Conservation (phyloP, 1,284 basidiomycete genomes). For the Fistulina hepatica region DNA sequence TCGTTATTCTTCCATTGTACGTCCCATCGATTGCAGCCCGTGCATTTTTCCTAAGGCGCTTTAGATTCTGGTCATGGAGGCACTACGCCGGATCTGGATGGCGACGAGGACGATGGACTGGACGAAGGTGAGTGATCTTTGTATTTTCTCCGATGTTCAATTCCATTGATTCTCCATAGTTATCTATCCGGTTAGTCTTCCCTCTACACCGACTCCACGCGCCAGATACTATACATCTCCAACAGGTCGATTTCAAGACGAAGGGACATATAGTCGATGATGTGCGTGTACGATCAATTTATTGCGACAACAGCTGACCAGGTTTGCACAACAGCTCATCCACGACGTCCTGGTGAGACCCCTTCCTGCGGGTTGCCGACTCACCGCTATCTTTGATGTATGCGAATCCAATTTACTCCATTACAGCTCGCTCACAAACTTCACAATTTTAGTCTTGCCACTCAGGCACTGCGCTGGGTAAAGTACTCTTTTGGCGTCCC, state of each 20-base stretch:
- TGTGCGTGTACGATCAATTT: slow-evolving; percentile 37
- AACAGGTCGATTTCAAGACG: slow-evolving; percentile 52
- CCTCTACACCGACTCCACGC: neutral
- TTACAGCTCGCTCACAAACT: neutral
- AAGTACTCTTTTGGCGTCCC: neutral
- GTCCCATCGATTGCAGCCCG: slow-evolving; percentile 15
- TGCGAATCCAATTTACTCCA: slow-evolving; percentile 22
- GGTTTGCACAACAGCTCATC: slow-evolving; percentile 37
- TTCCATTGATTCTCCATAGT: slow-evolving; percentile 42
- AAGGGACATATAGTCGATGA: slow-evolving; percentile 77
- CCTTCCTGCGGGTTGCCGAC: slow-evolving; percentile 73
- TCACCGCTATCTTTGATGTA: slow-evolving; percentile 84
- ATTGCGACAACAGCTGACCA: neutral
- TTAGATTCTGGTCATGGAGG: slow-evolving; percentile 75
- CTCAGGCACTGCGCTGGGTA: slow-evolving; percentile 54
- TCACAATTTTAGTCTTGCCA: slow-evolving; percentile 42
- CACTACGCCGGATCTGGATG: slow-evolving; percentile 64
- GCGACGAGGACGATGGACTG: slow-evolving; percentile 55
- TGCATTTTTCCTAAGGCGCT: neutral
- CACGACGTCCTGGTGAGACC: slow-evolving; percentile 64
- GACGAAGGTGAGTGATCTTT: slow-evolving; percentile 50
- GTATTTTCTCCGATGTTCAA: neutral
- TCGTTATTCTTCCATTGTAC: slow-evolving; percentile 87
- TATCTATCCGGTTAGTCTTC: slow-evolving; percentile 65
- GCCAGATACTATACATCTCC: neutral